Evolutionary conservation across 257 asterid species (phyloP), one percentile per base, ranked within the genome.

Genomic region (Ehretia macrophylla): DNA sequence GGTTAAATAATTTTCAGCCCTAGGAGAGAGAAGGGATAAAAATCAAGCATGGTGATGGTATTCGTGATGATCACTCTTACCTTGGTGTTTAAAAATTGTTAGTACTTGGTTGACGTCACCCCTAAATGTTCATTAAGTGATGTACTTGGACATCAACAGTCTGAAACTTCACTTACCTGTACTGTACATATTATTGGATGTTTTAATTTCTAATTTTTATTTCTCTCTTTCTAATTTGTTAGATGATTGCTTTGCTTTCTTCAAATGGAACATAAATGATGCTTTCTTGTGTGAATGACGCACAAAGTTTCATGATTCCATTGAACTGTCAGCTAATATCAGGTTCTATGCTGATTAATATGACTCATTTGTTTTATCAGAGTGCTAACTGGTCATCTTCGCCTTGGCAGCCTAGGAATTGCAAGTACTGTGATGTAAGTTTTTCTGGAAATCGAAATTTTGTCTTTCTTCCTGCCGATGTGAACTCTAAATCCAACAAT

Each of bases 391-490:
- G 71, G 16, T 21, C 72, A 61, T 68, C 86, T 57, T 50, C 67
- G 65, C 68, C 32, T 32, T 47, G 56, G 14, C 79, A 10, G 54
- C 60, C 65, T 39, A 69, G 59, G 39, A 66, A 62, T 37, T 93
- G 99, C 90, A 83, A 68, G 75, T 93, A 89, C 70, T 93, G 99
- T 75, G 56, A 58, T 71, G 97, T 89, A 78, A 93, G 99, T 85
- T 65, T 62, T 60, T 35, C 50, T 68, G 54, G 50, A 56, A 70
- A 56, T 64, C 65, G 46, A 18, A 22, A 32, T 21, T 62, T 18
- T 60, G 51, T 50, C 54, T 69, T 63, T 51, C 37, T 22, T 49
- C 65, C 62, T 49, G 68, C 45, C 59, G 18, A 19, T 44, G 3
- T 18, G 37, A 55, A 65, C 71, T 76, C 66, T 68, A 44, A 49